A percentile compares a stretch with the other conserved stretches of the same genome.
Evolutionary conservation across 2,329 filamentous ascomycete genomes (phyloP).

Genomic region (Diaporthe humulicola): DNA sequence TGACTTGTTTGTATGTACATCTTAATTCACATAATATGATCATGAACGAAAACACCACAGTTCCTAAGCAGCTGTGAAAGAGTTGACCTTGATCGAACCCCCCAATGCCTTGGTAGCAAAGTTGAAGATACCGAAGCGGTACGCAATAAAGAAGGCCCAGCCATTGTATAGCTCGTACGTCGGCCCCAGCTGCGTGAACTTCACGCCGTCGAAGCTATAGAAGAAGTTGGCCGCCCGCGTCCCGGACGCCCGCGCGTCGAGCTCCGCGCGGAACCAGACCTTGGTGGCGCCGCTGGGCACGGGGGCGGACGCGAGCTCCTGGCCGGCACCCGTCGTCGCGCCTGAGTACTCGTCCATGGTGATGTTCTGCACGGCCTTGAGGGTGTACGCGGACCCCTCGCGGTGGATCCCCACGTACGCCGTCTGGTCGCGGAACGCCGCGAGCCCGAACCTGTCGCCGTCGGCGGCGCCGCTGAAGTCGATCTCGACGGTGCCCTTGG

Average conservation of each 20-base stretch:
- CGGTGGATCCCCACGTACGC: constrained; percentile 66
- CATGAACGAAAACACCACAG: neutral
- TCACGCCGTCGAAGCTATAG: constrained; percentile 59
- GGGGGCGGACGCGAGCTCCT: constrained; percentile 43
- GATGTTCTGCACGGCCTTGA: constrained; percentile 48
- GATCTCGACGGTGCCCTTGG: constrained; percentile 62
- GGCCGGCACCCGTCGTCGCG: constrained; percentile 50
- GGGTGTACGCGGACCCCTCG: constrained; percentile 47
- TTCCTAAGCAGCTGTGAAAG: constrained; percentile 22
- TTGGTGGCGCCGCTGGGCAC: constrained; percentile 27
- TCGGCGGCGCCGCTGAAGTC: constrained; percentile 62
- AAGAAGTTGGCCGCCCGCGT: constrained; percentile 50
- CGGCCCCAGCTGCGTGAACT: constrained; percentile 51
- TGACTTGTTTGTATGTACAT: neutral
- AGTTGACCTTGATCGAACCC: constrained; percentile 44
- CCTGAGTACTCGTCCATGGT: constrained; percentile 50
- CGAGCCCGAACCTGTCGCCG: constrained; percentile 66
- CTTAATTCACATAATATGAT: neutral
- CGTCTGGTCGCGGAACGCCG: constrained; percentile 65
- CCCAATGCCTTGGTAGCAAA: constrained; percentile 59
- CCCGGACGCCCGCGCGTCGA: constrained; percentile 50
- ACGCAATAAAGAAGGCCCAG: constrained; percentile 63
- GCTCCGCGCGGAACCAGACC: constrained; percentile 54
- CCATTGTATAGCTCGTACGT: constrained; percentile 54
- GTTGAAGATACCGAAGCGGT: constrained; percentile 64